Evolutionary conservation across 1,284 basidiomycete species (phyloP), one percentile per base, ranked within the genome.

Genomic region (Fomitopsis palustris): DNA sequence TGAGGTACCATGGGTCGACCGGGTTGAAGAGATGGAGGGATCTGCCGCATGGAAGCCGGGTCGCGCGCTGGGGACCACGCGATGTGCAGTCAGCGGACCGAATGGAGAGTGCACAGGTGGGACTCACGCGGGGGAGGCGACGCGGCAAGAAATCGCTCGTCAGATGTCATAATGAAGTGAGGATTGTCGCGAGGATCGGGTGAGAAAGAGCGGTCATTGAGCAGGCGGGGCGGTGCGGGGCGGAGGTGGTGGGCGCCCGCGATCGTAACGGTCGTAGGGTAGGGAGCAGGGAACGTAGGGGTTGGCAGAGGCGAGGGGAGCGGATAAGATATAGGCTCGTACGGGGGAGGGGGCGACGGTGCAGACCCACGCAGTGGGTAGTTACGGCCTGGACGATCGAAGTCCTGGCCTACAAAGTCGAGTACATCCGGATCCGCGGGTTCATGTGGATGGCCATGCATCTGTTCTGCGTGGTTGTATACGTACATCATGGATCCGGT

Each of bases 171-270:
- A 59, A 67, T 65, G 65, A 70, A 73, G 60, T 71, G 64, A 6
- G 73, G 75, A 61, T 77, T 75, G 51, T 59, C 57, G 45, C 60
- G 62, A 31, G 74, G 74, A 65, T 76, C 73, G 41, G 61, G 58
- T 31, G 75, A 73, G 68, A 77, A 77, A 16, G 75, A 74, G 37
- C 74, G 75, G 61, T 77, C 75, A 52, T 71, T 59, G 57, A 65
- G 58, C 37, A 35, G 57, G 10, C 65, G 66, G 37, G 62, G 19
- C 5, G 57, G 62, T 19, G 37, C 35, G 37, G 51, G 35, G 23
- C 27, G 45, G n/a, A n/a, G n/a, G 42, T 25, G 58, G 3, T 33
- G 19, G 37, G 31, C 23, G 35, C 27, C 47, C 55, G 53, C 58
- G 41, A 55, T 58, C 53, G 39, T 62, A 39, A 55, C 61, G 38